Evolutionary conservation across 2,329 filamentous ascomycete genomes (phyloP), one percentile per base, ranked within the genome.

Genomic region (Fusarium coffeatum): DNA sequence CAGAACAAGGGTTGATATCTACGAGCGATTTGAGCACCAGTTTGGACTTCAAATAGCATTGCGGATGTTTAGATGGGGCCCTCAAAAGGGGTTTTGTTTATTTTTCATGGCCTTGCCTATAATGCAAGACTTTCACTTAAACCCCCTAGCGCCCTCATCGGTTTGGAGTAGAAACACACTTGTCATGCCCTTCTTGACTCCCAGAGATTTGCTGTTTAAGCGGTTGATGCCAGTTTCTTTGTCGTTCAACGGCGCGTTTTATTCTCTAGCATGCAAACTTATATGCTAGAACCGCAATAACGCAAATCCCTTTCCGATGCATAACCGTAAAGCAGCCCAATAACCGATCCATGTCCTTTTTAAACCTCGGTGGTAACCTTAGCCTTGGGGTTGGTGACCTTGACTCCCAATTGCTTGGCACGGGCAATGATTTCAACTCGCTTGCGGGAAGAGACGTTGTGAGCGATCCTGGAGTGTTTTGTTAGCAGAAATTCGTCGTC

Each of bases 361-460:
- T 90, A 92, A 80, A 91, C 87, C 90, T 99, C 96, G 78, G 94
- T 97, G 79, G 95, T 97, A 84, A 99, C 92, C 90, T 95, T 97
- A 82, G 94, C 96, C 93, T 98, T 97, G 86, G 93, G 85, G 90
- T 99, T 99, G 83, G 96, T 99, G 84, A 99, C 95, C 93, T 99
- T 99, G 84, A 99, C 96, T 82, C 94, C 93, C 81, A 99, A 88
- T 86, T 97, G 92, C 93, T 98, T 98, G 76, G 96, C 96, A 84
- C 95, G 93, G 81, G 93, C 89, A 80, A 99, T 90, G 86, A 99
- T 99, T 81, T 98, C 94, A 85, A 99, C 91, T 85, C 96, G 91
- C 93, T 99, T 99, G 86, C 95, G 90, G 82, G 96, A 97, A 72
- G 96, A 99, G 84, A 99, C 96, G 84, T 93, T 92, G 89, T 97